Evolutionary conservation across 1,139 yeast genomes (phyloP).

Genomic region (Yamadazyma atmosphaerica): DNA sequence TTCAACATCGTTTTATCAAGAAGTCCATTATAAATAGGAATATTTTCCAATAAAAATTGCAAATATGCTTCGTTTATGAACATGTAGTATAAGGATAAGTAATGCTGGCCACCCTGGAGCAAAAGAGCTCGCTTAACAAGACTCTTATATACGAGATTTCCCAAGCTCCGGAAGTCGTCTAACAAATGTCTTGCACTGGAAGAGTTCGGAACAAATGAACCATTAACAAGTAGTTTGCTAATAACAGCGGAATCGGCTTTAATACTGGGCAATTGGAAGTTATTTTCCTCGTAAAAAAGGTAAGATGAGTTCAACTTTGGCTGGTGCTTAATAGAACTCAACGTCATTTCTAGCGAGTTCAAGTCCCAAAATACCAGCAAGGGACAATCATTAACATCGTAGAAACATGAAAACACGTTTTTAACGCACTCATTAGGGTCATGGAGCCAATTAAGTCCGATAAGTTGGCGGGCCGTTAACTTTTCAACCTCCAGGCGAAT

Average conservation of each 20-base stretch:
- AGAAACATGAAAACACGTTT: neutral
- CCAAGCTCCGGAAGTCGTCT: neutral
- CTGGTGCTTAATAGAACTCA: neutral
- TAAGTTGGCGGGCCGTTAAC: neutral
- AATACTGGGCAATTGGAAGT: conserved; percentile 1
- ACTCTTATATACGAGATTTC: neutral
- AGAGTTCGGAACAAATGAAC: neutral
- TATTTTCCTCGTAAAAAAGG: neutral
- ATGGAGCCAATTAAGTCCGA: conserved; percentile 1
- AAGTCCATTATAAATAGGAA: conserved; percentile 14
- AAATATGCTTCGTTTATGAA: conserved; percentile 13
- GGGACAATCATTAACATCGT: neutral
- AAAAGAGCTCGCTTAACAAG: conserved; percentile 1
- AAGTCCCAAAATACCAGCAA: neutral
- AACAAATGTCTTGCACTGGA: neutral
- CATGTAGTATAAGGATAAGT: neutral
- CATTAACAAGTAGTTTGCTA: neutral
- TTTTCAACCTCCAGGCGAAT: neutral
- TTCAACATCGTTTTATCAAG: conserved; percentile 2
- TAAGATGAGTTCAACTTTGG: neutral
- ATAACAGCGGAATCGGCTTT: neutral
- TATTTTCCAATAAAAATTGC: conserved; percentile 17
- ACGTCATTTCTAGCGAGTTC: neutral
- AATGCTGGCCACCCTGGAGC: neutral
- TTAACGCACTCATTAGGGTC: neutral